Percentiles rank a stretch among this genome's conserved stretches.
phyloP scores from a whole-genome alignment of 2,329 filamentous ascomycete genomes.

The Fusarium floridanum region DNA sequence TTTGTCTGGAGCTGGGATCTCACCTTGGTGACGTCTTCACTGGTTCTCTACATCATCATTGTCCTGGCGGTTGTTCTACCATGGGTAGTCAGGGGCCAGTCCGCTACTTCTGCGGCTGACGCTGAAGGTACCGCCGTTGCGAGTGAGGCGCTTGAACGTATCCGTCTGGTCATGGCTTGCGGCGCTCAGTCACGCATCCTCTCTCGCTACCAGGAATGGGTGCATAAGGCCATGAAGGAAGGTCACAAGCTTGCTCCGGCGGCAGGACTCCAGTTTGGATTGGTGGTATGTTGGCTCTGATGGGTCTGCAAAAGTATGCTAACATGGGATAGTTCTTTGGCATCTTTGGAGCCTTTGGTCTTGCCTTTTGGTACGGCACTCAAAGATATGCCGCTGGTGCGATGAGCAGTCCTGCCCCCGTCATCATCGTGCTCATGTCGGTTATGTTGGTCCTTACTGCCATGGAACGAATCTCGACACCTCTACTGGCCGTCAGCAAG shows the following conservation, averaged over 20 bases:
- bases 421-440: slow-evolving; percentile 55
- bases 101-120: slow-evolving; percentile 36
- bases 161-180: slow-evolving; percentile 59
- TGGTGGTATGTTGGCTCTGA: slow-evolving; percentile 23
- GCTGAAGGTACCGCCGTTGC: slow-evolving; percentile 57
- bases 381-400: slow-evolving; percentile 51
- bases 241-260: slow-evolving; percentile 50
- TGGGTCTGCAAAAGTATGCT: not conserved
- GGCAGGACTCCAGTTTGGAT: slow-evolving; percentile 28
- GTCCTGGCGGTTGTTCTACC: slow-evolving; percentile 47
- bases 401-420: slow-evolving; percentile 52
- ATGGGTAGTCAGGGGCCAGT: slow-evolving; percentile 35
- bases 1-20: slow-evolving; percentile 66
- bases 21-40: slow-evolving; percentile 63
- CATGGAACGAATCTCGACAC: slow-evolving; percentile 54
- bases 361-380: slow-evolving; percentile 60
- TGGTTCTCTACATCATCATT: slow-evolving; percentile 58
- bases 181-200: slow-evolving; percentile 56
- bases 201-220: slow-evolving; percentile 53
- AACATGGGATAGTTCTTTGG: slow-evolving; percentile 47
- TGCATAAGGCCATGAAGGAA: slow-evolving; percentile 52
- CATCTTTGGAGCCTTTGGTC: slow-evolving; percentile 52
- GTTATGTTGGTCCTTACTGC: slow-evolving; percentile 55
- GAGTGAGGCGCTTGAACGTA: slow-evolving; percentile 57
- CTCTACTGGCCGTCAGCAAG: slow-evolving; percentile 52